These are phyloP conservation scores for Saccharomycopsis fermentans DNA, from an alignment of 805 yeast species.

Conservation along the genomic window DNA sequence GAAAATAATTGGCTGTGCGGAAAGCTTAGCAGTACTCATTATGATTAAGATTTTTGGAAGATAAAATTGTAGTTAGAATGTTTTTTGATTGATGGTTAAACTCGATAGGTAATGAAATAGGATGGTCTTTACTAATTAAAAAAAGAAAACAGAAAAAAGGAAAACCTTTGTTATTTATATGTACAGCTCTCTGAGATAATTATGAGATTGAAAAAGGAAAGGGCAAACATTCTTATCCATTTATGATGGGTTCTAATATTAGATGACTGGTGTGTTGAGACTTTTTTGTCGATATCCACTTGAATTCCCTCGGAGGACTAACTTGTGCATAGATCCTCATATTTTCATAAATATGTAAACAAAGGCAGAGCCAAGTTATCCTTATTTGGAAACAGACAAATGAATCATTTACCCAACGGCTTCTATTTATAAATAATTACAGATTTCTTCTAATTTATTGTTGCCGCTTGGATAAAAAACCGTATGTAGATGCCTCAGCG, in stretches of 20 bases:
- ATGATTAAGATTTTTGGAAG: background rate
- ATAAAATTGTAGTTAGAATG: background rate
- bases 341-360: background rate
- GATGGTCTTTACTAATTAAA: too few species aligned
- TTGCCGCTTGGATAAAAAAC: background rate
- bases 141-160: background rate
- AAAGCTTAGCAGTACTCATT: background rate
- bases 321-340: background rate
- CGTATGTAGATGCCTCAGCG: background rate
- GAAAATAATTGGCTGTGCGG: background rate
- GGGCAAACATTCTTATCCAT: background rate
- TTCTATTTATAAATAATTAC: background rate
- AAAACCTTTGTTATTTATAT: background rate
- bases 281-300: background rate
- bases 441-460: background rate
- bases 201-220: background rate
- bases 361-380: background rate
- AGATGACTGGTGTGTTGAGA: background rate
- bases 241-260: background rate
- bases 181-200: background rate
- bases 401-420: background rate
- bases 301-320: background rate
- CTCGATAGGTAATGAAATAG: too few species aligned
- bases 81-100: background rate
- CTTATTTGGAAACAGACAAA: background rate